Evolutionary conservation across 2,329 filamentous ascomycete genomes (phyloP).

Genomic region (Hirsutella rhossiliensis): DNA sequence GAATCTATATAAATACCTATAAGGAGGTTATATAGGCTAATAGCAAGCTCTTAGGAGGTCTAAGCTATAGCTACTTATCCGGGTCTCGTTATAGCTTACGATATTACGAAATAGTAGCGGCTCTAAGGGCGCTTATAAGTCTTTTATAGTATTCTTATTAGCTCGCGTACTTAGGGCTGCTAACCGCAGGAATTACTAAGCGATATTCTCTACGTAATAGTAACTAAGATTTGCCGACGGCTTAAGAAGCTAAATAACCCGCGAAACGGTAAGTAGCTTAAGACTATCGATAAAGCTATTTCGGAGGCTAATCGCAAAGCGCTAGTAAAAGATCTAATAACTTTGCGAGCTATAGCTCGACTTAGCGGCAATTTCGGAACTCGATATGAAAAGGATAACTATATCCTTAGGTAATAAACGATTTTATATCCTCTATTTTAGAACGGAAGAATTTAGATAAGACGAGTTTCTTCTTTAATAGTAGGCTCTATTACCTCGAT

Average conservation of each 20-base stretch:
- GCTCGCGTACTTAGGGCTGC: constrained; percentile 17
- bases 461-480: background rate
- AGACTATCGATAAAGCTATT: background rate
- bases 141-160: constrained; percentile 35
- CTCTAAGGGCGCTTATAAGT: constrained; percentile 31
- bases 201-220: constrained; percentile 25
- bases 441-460: background rate
- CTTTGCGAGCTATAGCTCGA: constrained; percentile 2
- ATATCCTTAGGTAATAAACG: background rate
- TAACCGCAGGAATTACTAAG: constrained; percentile 5
- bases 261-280: background rate
- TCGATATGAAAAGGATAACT: background rate
- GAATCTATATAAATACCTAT: constrained; percentile 37
- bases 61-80: constrained; percentile 5
- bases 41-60: background rate
- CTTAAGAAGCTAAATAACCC: constrained; percentile 23
- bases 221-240: constrained; percentile 30
- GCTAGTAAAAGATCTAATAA: constrained; percentile 1
- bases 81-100: constrained; percentile 4
- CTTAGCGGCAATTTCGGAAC: background rate
- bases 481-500: background rate
- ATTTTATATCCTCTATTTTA: background rate
- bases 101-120: background rate
- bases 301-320: background rate
- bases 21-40: constrained; percentile 25